Base-by-base conservation (phyloP, 2,329 filamentous ascomycete genomes). In the Sarocladiaceae sp. region DNA sequence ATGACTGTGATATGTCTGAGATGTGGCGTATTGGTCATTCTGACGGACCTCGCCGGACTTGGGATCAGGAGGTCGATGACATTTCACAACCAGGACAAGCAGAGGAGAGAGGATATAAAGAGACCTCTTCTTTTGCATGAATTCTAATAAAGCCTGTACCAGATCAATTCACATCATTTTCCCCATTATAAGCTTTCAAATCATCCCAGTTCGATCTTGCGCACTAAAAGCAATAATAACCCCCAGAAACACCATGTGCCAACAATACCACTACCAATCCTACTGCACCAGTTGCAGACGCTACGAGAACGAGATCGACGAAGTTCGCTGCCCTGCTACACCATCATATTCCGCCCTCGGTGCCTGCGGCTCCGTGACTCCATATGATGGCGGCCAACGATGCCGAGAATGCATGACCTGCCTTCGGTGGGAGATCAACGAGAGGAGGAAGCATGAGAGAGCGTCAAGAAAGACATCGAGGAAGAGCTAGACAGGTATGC, bases 351-450 rank as follows among this genome's bases (percentile, higher is more conserved):
- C 23, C 15, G n/a, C 40, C 13, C 8, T 44, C 22, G 40, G 40
- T 3, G 20, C 40, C 17, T 44, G 40, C 23, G 40, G 40, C 28
- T 3, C 23, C 15, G 8, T 44, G 22, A 44, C 23, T 28, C 40
- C 40, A 7, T 26, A 26, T n/a, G 28, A 44, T n/a, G 40, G 22
- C 11, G 40, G 40, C 4, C 40, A 44, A n/a, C 6, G 44, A 11
- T 33, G 25, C 26, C 44, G 44, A 7, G 44, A 48, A 17, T 48
- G 44, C 44, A 48, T 48, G 44, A 33, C 44, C 5, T 48, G 44
- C 28, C 17, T 48, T 7, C 22, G 44, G 3, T 48, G 44, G 44
- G 26, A 48, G 13, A 48, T 48, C 26, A 48, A 48, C 28, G 44
- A 48, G 28, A 31, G 44, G 6, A 17, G 44, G 28, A 48, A 48